These are phyloP conservation scores for Chrysoporthe austroafricana DNA, from an alignment of 2,329 filamentous ascomycete genomes.

Conservation along the genomic window DNA sequence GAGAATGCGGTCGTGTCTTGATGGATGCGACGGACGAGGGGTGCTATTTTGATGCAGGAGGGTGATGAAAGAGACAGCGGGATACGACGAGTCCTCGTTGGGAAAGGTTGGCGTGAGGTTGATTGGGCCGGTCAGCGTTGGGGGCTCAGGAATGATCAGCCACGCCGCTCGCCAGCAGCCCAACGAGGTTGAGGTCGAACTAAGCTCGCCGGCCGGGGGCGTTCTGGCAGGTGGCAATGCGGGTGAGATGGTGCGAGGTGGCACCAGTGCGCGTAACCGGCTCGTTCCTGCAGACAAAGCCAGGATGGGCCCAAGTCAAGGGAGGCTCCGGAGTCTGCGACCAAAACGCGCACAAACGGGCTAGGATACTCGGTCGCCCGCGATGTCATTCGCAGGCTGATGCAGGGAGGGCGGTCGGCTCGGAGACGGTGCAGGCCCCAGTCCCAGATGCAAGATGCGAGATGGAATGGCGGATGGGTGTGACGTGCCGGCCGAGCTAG, in stretches of 20 bases:
- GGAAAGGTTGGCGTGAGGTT: slow-evolving; percentile 15
- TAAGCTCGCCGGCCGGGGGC: not conserved
- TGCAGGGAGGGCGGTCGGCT: slow-evolving; percentile 7
- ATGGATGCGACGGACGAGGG: not conserved
- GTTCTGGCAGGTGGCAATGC: slow-evolving; percentile 15
- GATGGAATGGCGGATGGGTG: slow-evolving; percentile 9
- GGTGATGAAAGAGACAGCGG: slow-evolving; percentile 4
- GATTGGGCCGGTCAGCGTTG: slow-evolving; percentile 26
- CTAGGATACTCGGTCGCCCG: slow-evolving; percentile 2
- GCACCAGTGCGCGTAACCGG: slow-evolving; percentile 6
- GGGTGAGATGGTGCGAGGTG: slow-evolving; percentile 17
- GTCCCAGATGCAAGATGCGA: slow-evolving; percentile 12
- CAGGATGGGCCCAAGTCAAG: slow-evolving; percentile 8
- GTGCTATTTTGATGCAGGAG: slow-evolving; percentile 1
- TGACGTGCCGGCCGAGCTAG: slow-evolving; percentile 23
- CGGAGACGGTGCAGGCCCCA: slow-evolving; percentile 4
- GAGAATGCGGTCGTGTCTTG: not conserved
- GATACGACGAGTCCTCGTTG: slow-evolving; percentile 14
- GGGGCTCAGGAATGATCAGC: slow-evolving; percentile 24
- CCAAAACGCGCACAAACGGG: slow-evolving; percentile 1
- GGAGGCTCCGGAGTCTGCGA: slow-evolving; percentile 9
- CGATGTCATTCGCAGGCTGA: slow-evolving; percentile 15
- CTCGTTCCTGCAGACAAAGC: slow-evolving; percentile 10
- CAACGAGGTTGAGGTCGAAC: not conserved
- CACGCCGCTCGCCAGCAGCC: slow-evolving; percentile 15